These are phyloP conservation scores for Leccinum subgranulosum DNA, from an alignment of 768 basidiomycete species.

Conservation along the genomic window DNA sequence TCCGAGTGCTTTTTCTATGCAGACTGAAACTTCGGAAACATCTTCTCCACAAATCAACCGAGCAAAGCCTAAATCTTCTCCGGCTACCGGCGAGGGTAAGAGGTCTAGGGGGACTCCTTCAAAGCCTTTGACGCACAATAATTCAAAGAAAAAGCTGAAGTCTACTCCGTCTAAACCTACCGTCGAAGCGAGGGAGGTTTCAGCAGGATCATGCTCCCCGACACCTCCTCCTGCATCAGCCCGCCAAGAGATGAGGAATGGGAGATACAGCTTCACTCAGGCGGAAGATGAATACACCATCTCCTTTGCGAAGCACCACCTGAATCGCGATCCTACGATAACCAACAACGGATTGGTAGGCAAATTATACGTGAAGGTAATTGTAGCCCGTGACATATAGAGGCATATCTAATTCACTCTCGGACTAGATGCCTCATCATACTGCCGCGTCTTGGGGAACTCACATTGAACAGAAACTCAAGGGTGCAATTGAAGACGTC, in stretches of 20 bases:
- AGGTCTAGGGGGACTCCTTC: slow-evolving; percentile 4
- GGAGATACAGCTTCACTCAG: slow-evolving; percentile 45
- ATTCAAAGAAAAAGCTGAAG: slow-evolving; percentile 1
- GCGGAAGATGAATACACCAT: slow-evolving; percentile 49
- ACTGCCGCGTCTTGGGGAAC: slow-evolving; percentile 46
- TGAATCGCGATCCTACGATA: slow-evolving; percentile 47
- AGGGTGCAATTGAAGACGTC: slow-evolving; percentile 42
- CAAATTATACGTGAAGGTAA: slow-evolving; percentile 47
- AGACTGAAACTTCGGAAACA: slow-evolving; percentile 10
- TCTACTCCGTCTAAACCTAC: not conserved
- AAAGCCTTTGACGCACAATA: slow-evolving; percentile 6
- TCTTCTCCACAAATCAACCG: not conserved
- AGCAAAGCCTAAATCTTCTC: slow-evolving; percentile 7
- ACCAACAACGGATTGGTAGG: slow-evolving; percentile 36
- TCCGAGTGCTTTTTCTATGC: slow-evolving; percentile 13
- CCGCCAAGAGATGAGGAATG: slow-evolving; percentile 25
- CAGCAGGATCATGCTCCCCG: slow-evolving; percentile 32
- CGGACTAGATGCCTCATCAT: slow-evolving; percentile 61
- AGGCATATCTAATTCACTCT: not conserved
- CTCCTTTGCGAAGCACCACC: slow-evolving; percentile 42
- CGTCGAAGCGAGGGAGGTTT: slow-evolving; percentile 1
- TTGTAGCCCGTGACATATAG: not conserved
- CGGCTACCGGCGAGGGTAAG: slow-evolving; percentile 1
- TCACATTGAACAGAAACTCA: slow-evolving; percentile 33
- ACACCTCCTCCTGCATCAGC: slow-evolving; percentile 42